Percentiles rank a stretch among this genome's conserved stretches.
phyloP scores from a whole-genome alignment of 2,329 filamentous ascomycete species.

The Venturia pyrina region DNA sequence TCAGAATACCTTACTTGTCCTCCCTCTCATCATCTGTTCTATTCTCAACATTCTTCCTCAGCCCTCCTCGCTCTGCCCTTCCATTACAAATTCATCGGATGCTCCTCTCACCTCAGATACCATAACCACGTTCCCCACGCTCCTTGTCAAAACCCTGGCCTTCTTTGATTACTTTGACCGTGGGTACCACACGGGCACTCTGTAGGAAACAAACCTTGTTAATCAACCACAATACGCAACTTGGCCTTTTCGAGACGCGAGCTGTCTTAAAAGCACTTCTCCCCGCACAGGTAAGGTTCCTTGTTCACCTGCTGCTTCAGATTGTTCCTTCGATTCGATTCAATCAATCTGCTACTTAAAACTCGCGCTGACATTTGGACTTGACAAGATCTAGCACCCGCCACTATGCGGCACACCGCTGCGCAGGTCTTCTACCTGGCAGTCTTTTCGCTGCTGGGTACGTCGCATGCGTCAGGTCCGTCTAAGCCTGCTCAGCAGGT shows the following conservation, averaged over 20 bases:
- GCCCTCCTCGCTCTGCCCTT: not conserved
- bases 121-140: not conserved
- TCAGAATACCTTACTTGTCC: not conserved
- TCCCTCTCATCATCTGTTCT: not conserved
- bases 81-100: not conserved
- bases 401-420: slow-evolving; percentile 39
- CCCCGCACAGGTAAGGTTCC: not conserved
- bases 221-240: slow-evolving; percentile 2
- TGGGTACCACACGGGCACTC: not conserved
- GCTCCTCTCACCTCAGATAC: not conserved
- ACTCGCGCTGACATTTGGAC: slow-evolving; percentile 24
- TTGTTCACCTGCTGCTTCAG: not conserved
- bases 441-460: slow-evolving; percentile 47
- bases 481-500: slow-evolving; percentile 27
- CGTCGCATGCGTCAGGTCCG: slow-evolving; percentile 32
- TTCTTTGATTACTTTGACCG: not conserved
- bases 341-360: slow-evolving; percentile 16
- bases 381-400: slow-evolving; percentile 2
- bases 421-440: slow-evolving; percentile 51
- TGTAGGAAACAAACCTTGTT: slow-evolving; percentile 1
- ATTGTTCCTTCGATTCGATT: not conserved
- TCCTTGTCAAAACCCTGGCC: not conserved
- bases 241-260: slow-evolving; percentile 10
- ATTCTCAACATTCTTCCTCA: not conserved
- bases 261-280: slow-evolving; percentile 6